Base-by-base conservation (phyloP, 129 eudicot genomes). In the Sambucus nigra region DNA sequence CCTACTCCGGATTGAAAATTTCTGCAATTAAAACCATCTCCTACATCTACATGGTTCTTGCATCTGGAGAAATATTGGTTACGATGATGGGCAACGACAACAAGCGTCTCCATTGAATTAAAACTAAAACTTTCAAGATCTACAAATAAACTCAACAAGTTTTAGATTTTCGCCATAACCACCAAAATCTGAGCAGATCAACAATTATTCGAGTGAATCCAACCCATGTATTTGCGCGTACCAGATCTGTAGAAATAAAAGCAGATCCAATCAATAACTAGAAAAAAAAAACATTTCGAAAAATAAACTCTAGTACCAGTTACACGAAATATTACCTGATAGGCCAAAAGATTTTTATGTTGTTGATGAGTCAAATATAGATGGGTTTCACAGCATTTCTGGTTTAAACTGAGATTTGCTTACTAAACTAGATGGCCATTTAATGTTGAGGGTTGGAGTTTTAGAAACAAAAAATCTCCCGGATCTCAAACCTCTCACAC, bases 101-200 rank as follows among this genome's bases (percentile, higher is more conserved):
- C 72, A 60, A 88, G 75, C 33, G 97, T 78, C 74, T 84, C 92
- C 94, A 82, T 87, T 29, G 45, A 62, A 5, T 42, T 60, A 55
- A 69, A 35, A 35, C 44, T 26, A 38, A 39, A 25, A 21, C 25
- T 56, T 51, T 44, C 60, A n/a, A 46, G 26, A 60, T 15, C 45
- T 26, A 67, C 35, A 2, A 40, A 28, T 12, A 50, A 59, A 42
- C 12, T 11, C 60, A 42, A 8, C 13, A 51, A 32, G 14, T 3
- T 52, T 51, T 71, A 74, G 73, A 83, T 83, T 76, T 88, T 65
- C 81, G 64, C 83, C 86, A 75, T 27, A 88, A 74, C 96, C 89
- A 77, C 67, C 88, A 80, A 51, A 73, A 83, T 53, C 76, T 51
- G 13, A 87, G 82, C 78, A 83, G 38, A 80, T 77, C 73, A 64